Evolutionary conservation across 345 rosid species (phyloP), one percentile per base, ranked within the genome.

Genomic region (Hevea brasiliensis): DNA sequence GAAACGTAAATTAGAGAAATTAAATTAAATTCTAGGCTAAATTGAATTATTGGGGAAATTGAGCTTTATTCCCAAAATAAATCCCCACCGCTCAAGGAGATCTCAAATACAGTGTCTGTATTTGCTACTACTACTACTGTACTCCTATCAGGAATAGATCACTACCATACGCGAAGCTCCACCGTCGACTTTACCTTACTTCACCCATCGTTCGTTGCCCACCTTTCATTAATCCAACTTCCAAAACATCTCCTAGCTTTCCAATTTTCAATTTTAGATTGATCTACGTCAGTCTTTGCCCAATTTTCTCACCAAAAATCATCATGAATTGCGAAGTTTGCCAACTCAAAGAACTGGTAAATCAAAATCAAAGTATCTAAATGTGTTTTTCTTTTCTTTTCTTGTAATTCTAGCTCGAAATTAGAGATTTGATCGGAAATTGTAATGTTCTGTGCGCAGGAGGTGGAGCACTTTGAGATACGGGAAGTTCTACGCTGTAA

Each of bases 241-340:
- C 47, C 2, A 18, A 32, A 17, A 5, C 13, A 26, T 2, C 32
- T 17, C 18, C 44, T 40, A 9, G 3, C 8, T n/a, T 42, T 64
- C 42, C 32, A 1, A 8, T 11, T 32, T 29, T 23, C 35, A 23
- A 21, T 41, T 41, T 61, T 40, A 15, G 8, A 6, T 44, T 32
- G 18, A 35, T 13, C 47, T 0, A 21, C n/a, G n/a, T n/a, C n/a
- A n/a, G n/a, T n/a, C n/a, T n/a, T n/a, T n/a, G n/a, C n/a, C n/a
- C n/a, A n/a, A n/a, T n/a, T n/a, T n/a, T n/a, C n/a, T 23, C 40
- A n/a, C 0, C 70, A 59, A 50, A 47, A 13, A 40, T 40, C 61
- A 77, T 66, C 73, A 94, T 94, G 97, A 94, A 89, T 84, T 88
- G 95, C 81, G 97, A 94, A 85, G 94, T 89, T 76, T 94, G 97